phyloP scores from a whole-genome alignment of 2,329 filamentous ascomycete species.

The Penicillium decumbens region DNA sequence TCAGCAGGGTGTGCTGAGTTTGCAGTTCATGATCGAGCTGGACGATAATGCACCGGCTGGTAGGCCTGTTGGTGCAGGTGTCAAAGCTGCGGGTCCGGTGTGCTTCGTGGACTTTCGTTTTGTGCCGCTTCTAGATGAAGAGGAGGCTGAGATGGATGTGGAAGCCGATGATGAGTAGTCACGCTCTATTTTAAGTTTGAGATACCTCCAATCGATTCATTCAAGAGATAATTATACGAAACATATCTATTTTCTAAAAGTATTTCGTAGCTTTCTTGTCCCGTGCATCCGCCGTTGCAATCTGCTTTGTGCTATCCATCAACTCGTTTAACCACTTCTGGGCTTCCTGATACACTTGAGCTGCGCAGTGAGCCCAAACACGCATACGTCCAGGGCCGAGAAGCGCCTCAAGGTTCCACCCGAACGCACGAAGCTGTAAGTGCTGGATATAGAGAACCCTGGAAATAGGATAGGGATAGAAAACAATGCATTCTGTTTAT shows the following conservation, averaged over 20 bases:
- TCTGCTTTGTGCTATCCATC: neutral
- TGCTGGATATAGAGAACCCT: neutral
- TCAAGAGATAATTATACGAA: neutral
- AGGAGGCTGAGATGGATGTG: conserved; percentile 29
- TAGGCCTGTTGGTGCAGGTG: conserved; percentile 21
- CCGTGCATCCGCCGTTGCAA: neutral
- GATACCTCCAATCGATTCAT: neutral
- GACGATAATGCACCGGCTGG: conserved; percentile 51
- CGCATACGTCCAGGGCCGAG: no score
- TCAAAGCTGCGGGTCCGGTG: conserved; percentile 30
- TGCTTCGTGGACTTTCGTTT: conserved; percentile 48
- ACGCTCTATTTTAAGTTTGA: neutral
- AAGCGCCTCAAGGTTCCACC: no score
- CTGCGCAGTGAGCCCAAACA: no score
- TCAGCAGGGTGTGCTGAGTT: conserved; percentile 79
- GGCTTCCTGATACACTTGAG: no score
- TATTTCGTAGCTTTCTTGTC: neutral
- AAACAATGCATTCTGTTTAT: neutral
- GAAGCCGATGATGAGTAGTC: conserved; percentile 10
- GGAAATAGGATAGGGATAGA: neutral
- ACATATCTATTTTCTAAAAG: neutral
- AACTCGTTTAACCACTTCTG: no score
- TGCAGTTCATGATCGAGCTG: conserved; percentile 94
- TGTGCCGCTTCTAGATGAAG: conserved; percentile 44
- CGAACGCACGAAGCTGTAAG: neutral